Percentiles rank a stretch among this genome's conserved stretches.
phyloP scores from a whole-genome alignment of 2,329 filamentous ascomycete species.

The Tolypocladium pustulatum region DNA sequence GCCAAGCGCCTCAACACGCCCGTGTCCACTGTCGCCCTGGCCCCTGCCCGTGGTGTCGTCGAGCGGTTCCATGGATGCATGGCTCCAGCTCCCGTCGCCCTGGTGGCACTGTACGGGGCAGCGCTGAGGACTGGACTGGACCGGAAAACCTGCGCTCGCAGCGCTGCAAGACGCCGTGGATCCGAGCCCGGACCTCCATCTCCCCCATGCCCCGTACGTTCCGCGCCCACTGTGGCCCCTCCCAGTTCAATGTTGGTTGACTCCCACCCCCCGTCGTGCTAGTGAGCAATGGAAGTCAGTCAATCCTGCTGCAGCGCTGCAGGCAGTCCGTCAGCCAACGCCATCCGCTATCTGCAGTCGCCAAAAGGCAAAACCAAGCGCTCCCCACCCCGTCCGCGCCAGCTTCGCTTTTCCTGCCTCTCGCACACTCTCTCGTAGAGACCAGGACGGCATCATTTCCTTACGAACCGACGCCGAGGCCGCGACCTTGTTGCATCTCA shows the following conservation, averaged over 20 bases:
- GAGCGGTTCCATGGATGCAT: neutral
- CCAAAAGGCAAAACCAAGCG: neutral
- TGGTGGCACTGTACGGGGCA: neutral
- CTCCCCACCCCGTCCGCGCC: neutral
- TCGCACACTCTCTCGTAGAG: neutral
- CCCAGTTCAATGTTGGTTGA: neutral
- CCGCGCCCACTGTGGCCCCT: neutral
- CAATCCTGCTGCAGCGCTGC: neutral
- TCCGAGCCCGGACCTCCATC: neutral
- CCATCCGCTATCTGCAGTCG: neutral
- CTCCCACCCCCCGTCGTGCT: neutral
- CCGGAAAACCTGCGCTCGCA: neutral
- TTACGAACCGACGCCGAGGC: neutral
- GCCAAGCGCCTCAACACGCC: neutral
- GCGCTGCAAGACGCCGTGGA: neutral
- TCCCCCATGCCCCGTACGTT: neutral
- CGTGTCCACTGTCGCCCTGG: neutral
- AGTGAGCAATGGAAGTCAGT: neutral
- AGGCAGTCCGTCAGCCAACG: neutral
- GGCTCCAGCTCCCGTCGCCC: neutral
- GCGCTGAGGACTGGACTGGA: no score
- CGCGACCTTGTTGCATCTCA: neutral
- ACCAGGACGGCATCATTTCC: neutral
- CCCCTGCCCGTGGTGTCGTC: neutral
- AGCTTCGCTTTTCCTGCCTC: neutral